These are phyloP conservation scores for Iris pallida DNA, from an alignment of 116 monocot genomes.

Conservation along the genomic window DNA sequence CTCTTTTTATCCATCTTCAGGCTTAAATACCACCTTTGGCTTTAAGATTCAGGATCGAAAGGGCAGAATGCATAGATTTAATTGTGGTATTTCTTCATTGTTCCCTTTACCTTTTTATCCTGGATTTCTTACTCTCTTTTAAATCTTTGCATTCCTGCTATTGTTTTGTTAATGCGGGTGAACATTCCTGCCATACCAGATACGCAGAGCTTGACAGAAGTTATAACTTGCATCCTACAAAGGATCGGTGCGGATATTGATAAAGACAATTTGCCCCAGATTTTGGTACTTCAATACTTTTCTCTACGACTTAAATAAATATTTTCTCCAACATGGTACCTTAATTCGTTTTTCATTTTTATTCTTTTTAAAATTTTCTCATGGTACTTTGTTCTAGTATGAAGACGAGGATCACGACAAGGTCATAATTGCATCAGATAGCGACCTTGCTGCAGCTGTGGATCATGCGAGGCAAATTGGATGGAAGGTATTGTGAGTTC, in stretches of 20 bases:
- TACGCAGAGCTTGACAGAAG: slow-evolving; percentile 52
- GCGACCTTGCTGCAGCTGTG: slow-evolving; percentile 26
- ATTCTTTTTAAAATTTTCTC: slow-evolving; percentile 1
- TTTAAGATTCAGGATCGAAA: slow-evolving; percentile 79
- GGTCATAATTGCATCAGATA: slow-evolving; percentile 20
- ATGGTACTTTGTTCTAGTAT: slow-evolving; percentile 3
- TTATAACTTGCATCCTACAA: slow-evolving; percentile 76
- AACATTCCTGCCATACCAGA: slow-evolving; percentile 32
- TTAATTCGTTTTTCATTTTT: neutral
- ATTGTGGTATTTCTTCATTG: slow-evolving; percentile 51
- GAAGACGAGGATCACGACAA: slow-evolving; percentile 31
- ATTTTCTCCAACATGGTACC: neutral
- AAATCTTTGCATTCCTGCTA: neutral
- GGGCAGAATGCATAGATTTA: slow-evolving; percentile 86
- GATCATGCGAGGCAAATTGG: slow-evolving; percentile 29
- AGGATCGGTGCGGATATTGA: slow-evolving; percentile 75
- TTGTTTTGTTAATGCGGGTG: neutral
- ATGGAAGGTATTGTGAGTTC: slow-evolving; percentile 20
- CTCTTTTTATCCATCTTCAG: slow-evolving; percentile 6
- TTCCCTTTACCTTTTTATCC: neutral
- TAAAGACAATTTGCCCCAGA: slow-evolving; percentile 65
- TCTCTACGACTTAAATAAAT: neutral
- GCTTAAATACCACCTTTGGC: slow-evolving; percentile 18
- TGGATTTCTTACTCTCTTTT: neutral
- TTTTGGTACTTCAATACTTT: slow-evolving; percentile 39